These are phyloP conservation scores for Dioszegia crocea DNA, from an alignment of 768 basidiomycete genomes.

Conservation along the genomic window DNA sequence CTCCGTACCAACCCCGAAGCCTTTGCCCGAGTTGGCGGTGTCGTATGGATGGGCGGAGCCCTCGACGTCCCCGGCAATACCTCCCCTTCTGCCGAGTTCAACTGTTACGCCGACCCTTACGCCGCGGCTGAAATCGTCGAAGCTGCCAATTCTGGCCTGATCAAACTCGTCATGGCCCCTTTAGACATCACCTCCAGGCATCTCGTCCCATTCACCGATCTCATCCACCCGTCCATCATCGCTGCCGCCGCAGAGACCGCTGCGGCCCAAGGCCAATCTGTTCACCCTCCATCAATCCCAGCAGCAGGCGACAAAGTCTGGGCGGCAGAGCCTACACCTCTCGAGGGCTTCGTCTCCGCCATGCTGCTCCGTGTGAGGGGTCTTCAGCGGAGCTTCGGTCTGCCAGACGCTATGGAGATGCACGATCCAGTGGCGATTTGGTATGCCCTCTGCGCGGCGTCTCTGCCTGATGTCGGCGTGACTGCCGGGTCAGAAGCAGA, in stretches of 20 bases:
- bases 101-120: constrained; percentile 73
- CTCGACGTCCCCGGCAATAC: constrained; percentile 88
- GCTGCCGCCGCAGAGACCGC: neutral
- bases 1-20: constrained; percentile 58
- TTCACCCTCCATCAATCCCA: neutral
- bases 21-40: constrained; percentile 58
- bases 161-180: constrained; percentile 56
- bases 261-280: neutral
- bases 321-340: constrained; percentile 47
- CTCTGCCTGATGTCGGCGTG: constrained; percentile 44
- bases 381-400: constrained; percentile 72
- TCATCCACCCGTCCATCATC: constrained; percentile 57
- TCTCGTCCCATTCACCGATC: constrained; percentile 62
- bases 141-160: constrained; percentile 54
- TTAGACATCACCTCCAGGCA: constrained; percentile 80
- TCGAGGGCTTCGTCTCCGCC: constrained; percentile 64
- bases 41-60: constrained; percentile 90
- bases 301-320: neutral
- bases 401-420: constrained; percentile 74
- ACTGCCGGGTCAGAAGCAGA: constrained; percentile 36
- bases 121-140: constrained; percentile 65
- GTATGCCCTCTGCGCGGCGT: constrained; percentile 62
- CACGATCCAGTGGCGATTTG: constrained; percentile 87
- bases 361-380: constrained; percentile 70
- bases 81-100: constrained; percentile 76